Evolutionary conservation across 1,284 basidiomycete species (phyloP), one percentile per base, ranked within the genome.

Genomic region (Pseudozyma sp.): DNA sequence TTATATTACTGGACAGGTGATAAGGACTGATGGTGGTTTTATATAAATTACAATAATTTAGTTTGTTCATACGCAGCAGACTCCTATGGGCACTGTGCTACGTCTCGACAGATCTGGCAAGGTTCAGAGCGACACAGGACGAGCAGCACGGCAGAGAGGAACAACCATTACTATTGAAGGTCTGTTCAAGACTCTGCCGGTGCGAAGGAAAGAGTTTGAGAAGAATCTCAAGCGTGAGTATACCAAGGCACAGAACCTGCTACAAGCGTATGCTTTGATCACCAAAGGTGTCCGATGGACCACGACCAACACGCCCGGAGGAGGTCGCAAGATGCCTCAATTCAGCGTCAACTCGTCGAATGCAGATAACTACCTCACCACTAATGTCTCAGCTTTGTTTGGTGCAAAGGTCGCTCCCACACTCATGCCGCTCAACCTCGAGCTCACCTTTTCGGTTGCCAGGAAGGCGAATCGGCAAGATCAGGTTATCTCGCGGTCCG

Each of bases 231-330:
- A 97, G 85, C 90, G 95, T 45, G 95, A 99, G 81, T 96, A 92
- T 82, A 90, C 90, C 4, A 97, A 97, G 81, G 92, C 93, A 0
- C 86, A 97, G 40, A 88, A 89, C 10, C 87, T 97, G 10, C 85
- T 99, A 44, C 91, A 91, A 59, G 94, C 93, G 0, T 99, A 99
- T 84, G 95, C 95, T 0, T 88, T 99, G 7, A 91, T 95, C 59
- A 82, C 78, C 4, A 74, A 74, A 69, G 88, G 92, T 0, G 91
- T 96, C 6, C 87, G 93, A 40, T 86, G 98, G 36, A 89, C 89
- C 0, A 93, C 95, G 0, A 91, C 89, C 58, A 92, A 95, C 76
- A 89, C 90, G 3, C 71, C 88, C 0, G 90, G 91, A 13, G 89
- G 90, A 76, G 93, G 93, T 36, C 90, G 90, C 74, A 93, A 92